Percentiles rank a stretch among this genome's conserved stretches.
phyloP scores from a whole-genome alignment of 2,329 filamentous ascomycete genomes.

The Trichoderma sp. region DNA sequence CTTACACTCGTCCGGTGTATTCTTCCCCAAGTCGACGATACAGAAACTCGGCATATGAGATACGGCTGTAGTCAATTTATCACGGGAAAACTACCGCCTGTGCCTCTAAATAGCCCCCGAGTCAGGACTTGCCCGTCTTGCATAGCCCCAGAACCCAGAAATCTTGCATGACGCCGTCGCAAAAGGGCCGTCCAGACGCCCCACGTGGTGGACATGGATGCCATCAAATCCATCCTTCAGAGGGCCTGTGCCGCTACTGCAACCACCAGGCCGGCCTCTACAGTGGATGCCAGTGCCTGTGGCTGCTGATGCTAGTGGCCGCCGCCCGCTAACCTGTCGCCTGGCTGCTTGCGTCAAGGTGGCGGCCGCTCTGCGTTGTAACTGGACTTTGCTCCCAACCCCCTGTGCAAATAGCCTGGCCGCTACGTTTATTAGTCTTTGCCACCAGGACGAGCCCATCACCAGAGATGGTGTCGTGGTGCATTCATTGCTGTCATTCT shows the following conservation, averaged over 20 bases:
- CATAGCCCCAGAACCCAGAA: background rate
- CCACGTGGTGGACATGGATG: conserved; percentile 5
- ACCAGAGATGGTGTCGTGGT: conserved; percentile 2
- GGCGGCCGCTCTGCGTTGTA: background rate
- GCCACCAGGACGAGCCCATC: background rate
- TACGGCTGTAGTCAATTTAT: too few relatives aligned
- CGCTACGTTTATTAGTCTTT: background rate
- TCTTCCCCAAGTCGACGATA: background rate
- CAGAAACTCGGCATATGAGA: too few relatives aligned
- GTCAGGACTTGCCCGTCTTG: background rate
- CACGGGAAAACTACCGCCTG: background rate
- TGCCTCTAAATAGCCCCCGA: background rate
- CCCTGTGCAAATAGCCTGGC: background rate
- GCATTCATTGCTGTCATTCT: conserved; percentile 1
- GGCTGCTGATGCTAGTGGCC: background rate
- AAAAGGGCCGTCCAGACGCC: background rate
- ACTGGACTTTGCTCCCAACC: background rate
- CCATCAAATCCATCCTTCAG: too few relatives aligned
- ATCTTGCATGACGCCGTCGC: background rate
- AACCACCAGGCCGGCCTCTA: background rate
- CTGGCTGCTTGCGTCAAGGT: background rate
- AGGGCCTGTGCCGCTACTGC: background rate
- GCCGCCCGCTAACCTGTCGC: background rate
- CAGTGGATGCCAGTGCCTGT: background rate
- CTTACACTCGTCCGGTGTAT: background rate